Conservation (phyloP, 2,329 filamentous ascomycete species). For the Pyricularia pennisetigena region DNA sequence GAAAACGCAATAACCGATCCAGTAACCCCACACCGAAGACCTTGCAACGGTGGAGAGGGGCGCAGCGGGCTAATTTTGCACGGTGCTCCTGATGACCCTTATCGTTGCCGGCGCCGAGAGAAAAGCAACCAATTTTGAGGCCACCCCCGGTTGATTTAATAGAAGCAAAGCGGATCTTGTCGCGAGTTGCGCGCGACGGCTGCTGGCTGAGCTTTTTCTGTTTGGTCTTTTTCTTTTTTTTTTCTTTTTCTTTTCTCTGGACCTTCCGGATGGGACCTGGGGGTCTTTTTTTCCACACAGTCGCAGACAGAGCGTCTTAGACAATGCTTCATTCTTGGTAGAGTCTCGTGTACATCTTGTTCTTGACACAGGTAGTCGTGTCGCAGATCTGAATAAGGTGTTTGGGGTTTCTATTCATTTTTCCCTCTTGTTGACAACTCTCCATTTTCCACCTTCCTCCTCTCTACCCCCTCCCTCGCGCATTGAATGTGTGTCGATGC, state of each 20-base stretch:
- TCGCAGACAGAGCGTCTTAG: background rate
- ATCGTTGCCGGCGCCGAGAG: background rate
- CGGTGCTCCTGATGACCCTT: background rate
- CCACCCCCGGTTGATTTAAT: background rate
- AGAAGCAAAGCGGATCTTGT: constrained; percentile 1
- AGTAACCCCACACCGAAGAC: background rate
- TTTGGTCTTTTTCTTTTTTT: background rate
- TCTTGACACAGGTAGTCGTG: background rate
- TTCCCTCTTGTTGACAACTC: background rate
- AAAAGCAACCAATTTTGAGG: background rate
- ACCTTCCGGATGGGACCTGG: background rate
- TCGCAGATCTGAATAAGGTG: background rate
- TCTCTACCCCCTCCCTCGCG: background rate
- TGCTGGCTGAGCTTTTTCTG: background rate
- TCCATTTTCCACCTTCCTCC: background rate
- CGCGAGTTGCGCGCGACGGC: background rate
- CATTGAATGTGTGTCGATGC: background rate
- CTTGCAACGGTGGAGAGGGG: background rate
- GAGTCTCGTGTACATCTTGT: background rate
- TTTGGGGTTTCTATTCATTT: background rate
- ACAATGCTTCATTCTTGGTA: background rate
- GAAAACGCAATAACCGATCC: background rate
- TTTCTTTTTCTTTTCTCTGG: background rate
- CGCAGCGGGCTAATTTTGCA: background rate
- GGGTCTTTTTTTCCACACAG: background rate